Evolutionary conservation across 2,329 filamentous ascomycete genomes (phyloP).

Genomic region (Aspergillus fructus): DNA sequence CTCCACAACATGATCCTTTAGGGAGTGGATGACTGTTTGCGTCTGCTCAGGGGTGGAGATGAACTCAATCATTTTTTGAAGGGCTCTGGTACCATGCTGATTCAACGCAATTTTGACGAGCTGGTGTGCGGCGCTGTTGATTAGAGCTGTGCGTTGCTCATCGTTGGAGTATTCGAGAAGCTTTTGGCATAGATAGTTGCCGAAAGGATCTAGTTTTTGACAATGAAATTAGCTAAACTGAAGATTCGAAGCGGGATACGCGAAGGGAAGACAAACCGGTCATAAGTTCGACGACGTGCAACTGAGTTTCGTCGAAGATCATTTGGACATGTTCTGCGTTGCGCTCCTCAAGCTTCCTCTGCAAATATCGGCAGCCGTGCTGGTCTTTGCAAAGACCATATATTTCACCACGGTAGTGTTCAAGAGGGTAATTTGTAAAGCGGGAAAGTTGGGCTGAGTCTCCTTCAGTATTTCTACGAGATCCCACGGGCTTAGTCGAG

Average conservation of each 20-base stretch:
- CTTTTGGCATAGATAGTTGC: constrained; percentile 99
- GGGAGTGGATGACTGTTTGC: constrained; percentile 79
- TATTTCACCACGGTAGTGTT: constrained; percentile 78
- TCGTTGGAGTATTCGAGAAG: constrained; percentile 92
- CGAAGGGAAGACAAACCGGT: constrained; percentile 55
- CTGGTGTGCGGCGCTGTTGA: constrained; percentile 82
- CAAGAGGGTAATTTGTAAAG: constrained; percentile 79
- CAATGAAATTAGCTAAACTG: constrained; percentile 20
- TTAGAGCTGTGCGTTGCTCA: constrained; percentile 88
- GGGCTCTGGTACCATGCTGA: constrained; percentile 90
- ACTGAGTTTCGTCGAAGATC: constrained; percentile 91
- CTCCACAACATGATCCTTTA: constrained; percentile 81
- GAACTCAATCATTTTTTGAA: constrained; percentile 99
- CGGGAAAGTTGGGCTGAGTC: constrained; percentile 65
- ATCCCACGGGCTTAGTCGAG: constrained; percentile 73
- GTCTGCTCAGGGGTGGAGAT: constrained; percentile 84
- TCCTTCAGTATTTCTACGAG: constrained; percentile 49
- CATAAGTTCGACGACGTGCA: constrained; percentile 96
- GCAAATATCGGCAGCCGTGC: constrained; percentile 92
- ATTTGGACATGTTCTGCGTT: constrained; percentile 79
- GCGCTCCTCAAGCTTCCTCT: constrained; percentile 94
- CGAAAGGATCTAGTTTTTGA: constrained; percentile 72
- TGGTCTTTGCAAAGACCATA: constrained; percentile 95
- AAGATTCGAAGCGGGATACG: not conserved
- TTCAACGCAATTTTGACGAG: constrained; percentile 94